Evolutionary conservation across 1,284 basidiomycete genomes (phyloP).

Genomic region (Tilletia setariae): DNA sequence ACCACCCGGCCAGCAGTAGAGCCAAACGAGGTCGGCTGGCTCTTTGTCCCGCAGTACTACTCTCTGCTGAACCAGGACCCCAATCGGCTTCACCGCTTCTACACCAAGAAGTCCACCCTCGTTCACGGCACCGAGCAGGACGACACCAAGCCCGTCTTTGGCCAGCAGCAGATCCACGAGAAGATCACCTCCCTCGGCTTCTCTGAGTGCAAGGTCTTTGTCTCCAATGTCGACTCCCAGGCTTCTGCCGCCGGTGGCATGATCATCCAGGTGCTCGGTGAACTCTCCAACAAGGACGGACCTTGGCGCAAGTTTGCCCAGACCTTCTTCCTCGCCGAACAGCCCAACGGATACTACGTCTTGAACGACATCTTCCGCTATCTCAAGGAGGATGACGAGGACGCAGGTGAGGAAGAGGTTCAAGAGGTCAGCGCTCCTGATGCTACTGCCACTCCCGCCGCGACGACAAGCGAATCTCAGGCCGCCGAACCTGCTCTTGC

Average conservation of each 20-base stretch:
- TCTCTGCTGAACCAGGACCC: slow-evolving; percentile 98
- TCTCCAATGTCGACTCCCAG: slow-evolving; percentile 60
- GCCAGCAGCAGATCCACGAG: slow-evolving; percentile 89
- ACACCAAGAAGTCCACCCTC: slow-evolving; percentile 87
- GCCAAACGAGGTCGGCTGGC: slow-evolving; percentile 50
- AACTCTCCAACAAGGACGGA: slow-evolving; percentile 79
- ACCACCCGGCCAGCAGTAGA: neutral
- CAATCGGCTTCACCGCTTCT: slow-evolving; percentile 94
- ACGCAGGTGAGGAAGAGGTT: slow-evolving; percentile 63
- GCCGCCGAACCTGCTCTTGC: slow-evolving; percentile 32
- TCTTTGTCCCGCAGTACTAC: slow-evolving; percentile 57
- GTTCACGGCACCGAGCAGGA: slow-evolving; percentile 75
- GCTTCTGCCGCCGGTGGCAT: slow-evolving; percentile 91
- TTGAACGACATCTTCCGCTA: slow-evolving; percentile 99
- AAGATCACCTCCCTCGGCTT: slow-evolving; percentile 90
- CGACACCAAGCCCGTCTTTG: slow-evolving; percentile 77
- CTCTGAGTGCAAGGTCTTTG: slow-evolving; percentile 95
- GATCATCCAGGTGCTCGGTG: slow-evolving; percentile 97
- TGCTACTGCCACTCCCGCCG: slow-evolving; percentile 1
- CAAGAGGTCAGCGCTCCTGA: slow-evolving; percentile 20
- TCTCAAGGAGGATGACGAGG: slow-evolving; percentile 88
- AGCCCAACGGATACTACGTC: slow-evolving; percentile 98
- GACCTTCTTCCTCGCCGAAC: slow-evolving; percentile 99
- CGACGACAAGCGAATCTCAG: slow-evolving; percentile 32
- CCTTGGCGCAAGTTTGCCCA: slow-evolving; percentile 98